Evolutionary conservation across 140 eudicot genomes (phyloP), one percentile per base, ranked within the genome.

Genomic region (Ambrosia hybrid): DNA sequence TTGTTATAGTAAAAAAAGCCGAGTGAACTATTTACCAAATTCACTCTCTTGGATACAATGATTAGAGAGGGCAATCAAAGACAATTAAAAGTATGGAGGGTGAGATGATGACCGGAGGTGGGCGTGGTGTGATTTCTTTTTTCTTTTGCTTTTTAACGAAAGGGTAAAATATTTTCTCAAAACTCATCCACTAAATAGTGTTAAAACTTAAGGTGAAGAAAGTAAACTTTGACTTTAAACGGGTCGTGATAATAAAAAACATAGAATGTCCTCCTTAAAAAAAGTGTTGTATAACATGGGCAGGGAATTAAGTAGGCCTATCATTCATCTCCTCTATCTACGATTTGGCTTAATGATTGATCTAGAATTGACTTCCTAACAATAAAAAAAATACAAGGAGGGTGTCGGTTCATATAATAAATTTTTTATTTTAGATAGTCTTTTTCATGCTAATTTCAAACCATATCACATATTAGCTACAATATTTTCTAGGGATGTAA

Each of bases 341-440:
- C 39, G 73, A 77, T 70, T 51, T 71, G 72, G 77, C 49, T 78
- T 63, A 71, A 78, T 78, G 73, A 78, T 78, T 71, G 73, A 53
- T 78, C 62, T 71, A 53, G 14, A 43, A 65, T 63, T 43, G 72
- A 71, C 81, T 53, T 72, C 45, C 2, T n/a, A 57, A 67, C 33
- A 57, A 57, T 56, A 51, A 6, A 62, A 57, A 59, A 30, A 1
- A 59, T 10, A 34, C 14, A 14, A 52, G 8, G 51, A 39, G 38
- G 73, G 72, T 71, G 77, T 63, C 73, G 73, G 77, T 71, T 77
- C 6, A 77, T 77, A 48, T 62, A 37, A 65, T 51, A 65, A 43
- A 38, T 0, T 17, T 16, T 51, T 59, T 39, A 6, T 41, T 1
- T 48, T 34, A 5, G 6, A 43, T 34, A 5, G 6, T 15, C 48